Evolutionary conservation across 495 filamentous ascomycete genomes (phyloP), one percentile per base, ranked within the genome.

Genomic region (Tuber melanosporum): DNA sequence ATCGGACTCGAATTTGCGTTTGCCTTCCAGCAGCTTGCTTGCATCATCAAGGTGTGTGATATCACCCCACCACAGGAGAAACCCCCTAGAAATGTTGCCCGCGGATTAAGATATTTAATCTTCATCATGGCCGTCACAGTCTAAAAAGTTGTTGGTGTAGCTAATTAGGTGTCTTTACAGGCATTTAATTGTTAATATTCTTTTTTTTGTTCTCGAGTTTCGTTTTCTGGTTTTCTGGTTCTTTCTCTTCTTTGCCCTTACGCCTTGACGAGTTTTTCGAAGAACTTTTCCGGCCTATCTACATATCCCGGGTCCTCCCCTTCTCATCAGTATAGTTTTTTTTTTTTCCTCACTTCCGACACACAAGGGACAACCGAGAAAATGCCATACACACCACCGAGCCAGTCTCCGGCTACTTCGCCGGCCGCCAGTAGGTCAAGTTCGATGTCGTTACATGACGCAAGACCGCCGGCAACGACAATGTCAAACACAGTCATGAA

Each of bases 351-450:
- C 77, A 36, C 26, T 19, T 32, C 26, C 57, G 26, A 14, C 14
- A 66, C 57, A 36, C 79, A 83, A 79, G 80, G 83, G 85, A 84
- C 85, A 87, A 85, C 84, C 86, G 86, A 84, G 85, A 85, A 86
- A 85, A 97, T 97, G 94, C 94, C 94, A 87, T 97, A 97, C 88
- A 97, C 94, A 85, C 93, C 94, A 78, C 94, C 94, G 73, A 88
- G 90, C 82, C 91, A 91, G 86, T 94, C 93, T 82, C 93, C 93
- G 87, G 88, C 90, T 83, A 89, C 91, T 77, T 91, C 92, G 72
- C 87, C 87, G 71, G 86, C 90, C 82, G 83, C 88, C 46, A 83
- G 82, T 71, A 75, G 82, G 71, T 83, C 82, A 52, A 74, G 82
- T 26, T 83, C 82, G 39, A 84, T 83, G 76, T 83, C 82, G 71